These are phyloP conservation scores for Fomitopsis palustris DNA, from an alignment of 1,284 basidiomycete species.

Conservation along the genomic window DNA sequence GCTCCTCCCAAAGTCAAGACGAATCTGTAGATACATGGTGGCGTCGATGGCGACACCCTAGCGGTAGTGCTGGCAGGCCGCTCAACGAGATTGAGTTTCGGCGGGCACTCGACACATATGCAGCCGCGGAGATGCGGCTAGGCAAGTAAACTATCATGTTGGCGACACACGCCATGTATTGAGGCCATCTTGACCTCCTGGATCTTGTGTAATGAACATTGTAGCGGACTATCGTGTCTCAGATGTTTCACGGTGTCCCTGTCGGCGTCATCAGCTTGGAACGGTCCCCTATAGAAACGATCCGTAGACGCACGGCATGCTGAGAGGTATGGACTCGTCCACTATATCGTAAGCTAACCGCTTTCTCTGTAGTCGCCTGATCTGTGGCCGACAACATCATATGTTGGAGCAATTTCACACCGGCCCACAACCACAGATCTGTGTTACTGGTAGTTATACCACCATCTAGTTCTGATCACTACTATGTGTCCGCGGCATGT, in stretches of 20 bases:
- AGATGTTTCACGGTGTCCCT: no score
- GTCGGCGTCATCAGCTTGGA: no score
- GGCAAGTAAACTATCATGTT: slow-evolving; percentile 47
- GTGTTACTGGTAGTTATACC: not conserved
- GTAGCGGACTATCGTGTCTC: not conserved
- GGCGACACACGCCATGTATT: not conserved
- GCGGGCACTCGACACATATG: slow-evolving; percentile 65
- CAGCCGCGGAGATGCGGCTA: slow-evolving; percentile 67
- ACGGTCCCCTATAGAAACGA: not conserved
- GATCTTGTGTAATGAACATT: not conserved
- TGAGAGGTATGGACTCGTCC: not conserved
- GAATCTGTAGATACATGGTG: not conserved
- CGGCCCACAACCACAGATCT: not conserved
- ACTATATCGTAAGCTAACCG: not conserved
- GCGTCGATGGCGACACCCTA: not conserved
- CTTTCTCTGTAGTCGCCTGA: not conserved
- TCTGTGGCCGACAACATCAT: not conserved
- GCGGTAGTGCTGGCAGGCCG: slow-evolving; percentile 11
- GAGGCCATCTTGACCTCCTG: not conserved
- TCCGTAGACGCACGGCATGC: not conserved
- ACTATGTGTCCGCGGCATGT: not conserved
- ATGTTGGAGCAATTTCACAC: not conserved
- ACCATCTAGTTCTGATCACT: no score
- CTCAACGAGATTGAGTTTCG: slow-evolving; percentile 57
- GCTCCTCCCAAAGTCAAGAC: not conserved